Percentiles rank a stretch among this genome's conserved stretches.
phyloP scores from a whole-genome alignment of 805 yeast species.

The Blastobotrys robertii region DNA sequence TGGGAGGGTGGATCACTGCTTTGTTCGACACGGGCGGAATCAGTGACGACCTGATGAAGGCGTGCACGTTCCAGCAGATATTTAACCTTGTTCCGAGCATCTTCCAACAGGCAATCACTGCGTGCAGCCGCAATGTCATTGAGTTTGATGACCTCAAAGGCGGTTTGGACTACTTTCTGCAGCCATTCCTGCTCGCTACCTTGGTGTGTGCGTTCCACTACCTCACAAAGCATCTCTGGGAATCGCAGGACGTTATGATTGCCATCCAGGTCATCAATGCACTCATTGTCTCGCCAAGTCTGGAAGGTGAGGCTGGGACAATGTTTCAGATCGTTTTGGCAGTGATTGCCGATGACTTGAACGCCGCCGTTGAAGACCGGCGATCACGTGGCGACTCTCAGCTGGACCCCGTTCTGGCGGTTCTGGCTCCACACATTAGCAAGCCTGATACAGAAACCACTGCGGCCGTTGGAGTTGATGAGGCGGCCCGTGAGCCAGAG shows the following conservation, averaged over 20 bases:
- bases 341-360: constrained; percentile 21
- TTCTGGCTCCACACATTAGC: constrained; percentile 10
- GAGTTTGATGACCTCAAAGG: constrained; percentile 53
- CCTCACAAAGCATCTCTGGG: constrained; percentile 35
- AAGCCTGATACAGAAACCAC: neutral
- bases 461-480: neutral
- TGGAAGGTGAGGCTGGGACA: constrained; percentile 38
- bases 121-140: constrained; percentile 45
- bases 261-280: constrained; percentile 33
- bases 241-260: constrained; percentile 26
- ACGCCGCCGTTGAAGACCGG: constrained; percentile 14
- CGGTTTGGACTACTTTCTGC: constrained; percentile 81
- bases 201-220: constrained; percentile 46
- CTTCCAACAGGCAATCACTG: constrained; percentile 59
- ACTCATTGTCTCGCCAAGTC: constrained; percentile 32
- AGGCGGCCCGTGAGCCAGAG: constrained; percentile 1
- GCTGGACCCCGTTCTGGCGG: constrained; percentile 8
- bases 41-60: constrained; percentile 69
- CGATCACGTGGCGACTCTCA: constrained; percentile 7
- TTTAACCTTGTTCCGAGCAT: constrained; percentile 62
- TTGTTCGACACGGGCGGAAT: constrained; percentile 76
- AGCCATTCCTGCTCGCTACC: constrained; percentile 59
- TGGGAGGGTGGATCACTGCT: constrained; percentile 71
- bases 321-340: constrained; percentile 35
- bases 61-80: constrained; percentile 57